phyloP scores from a whole-genome alignment of 2,329 filamentous ascomycete genomes.

The Arthrobotrys iridis region DNA sequence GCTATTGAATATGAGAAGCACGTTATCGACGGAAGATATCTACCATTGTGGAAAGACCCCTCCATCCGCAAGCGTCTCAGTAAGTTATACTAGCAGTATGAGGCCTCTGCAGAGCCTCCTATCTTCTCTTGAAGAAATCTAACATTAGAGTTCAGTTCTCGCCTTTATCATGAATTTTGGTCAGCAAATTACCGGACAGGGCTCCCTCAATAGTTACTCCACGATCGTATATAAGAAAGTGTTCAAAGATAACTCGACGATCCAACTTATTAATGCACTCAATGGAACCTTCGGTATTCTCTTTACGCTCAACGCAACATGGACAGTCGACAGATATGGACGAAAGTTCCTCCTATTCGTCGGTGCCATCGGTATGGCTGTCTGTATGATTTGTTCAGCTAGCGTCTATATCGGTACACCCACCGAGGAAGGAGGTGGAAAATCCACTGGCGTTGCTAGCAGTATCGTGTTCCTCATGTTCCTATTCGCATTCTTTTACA shows the following conservation, averaged over 20 bases:
- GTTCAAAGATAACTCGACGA: conserved; percentile 69
- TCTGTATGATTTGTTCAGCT: conserved; percentile 75
- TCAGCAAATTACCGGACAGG: conserved; percentile 77
- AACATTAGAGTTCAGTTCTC: conserved; percentile 61
- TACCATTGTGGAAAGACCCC: conserved; percentile 76
- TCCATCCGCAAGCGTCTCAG: conserved; percentile 73
- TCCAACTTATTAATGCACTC: conserved; percentile 77
- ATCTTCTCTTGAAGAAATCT: neutral
- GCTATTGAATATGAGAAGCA: conserved; percentile 78
- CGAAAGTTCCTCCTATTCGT: conserved; percentile 75
- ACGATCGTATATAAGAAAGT: conserved; percentile 78
- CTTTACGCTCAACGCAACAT: conserved; percentile 77
- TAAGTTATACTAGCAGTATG: too few species aligned
- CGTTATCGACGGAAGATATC: conserved; percentile 69
- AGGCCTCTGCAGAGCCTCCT: neutral
- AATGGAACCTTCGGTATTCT: conserved; percentile 78
- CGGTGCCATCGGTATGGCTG: conserved; percentile 74
- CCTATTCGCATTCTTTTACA: conserved; percentile 74
- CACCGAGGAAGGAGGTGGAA: conserved; percentile 65
- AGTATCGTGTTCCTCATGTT: conserved; percentile 74
- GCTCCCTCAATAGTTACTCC: conserved; percentile 77
- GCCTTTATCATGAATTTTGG: conserved; percentile 75
- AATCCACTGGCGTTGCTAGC: conserved; percentile 71
- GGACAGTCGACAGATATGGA: conserved; percentile 77
- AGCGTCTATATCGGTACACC: conserved; percentile 70